Percentiles rank a stretch among this genome's conserved stretches.
Conservation (phyloP, 352 stramenopile genomes). For the Phytophthora cryptogea region DNA sequence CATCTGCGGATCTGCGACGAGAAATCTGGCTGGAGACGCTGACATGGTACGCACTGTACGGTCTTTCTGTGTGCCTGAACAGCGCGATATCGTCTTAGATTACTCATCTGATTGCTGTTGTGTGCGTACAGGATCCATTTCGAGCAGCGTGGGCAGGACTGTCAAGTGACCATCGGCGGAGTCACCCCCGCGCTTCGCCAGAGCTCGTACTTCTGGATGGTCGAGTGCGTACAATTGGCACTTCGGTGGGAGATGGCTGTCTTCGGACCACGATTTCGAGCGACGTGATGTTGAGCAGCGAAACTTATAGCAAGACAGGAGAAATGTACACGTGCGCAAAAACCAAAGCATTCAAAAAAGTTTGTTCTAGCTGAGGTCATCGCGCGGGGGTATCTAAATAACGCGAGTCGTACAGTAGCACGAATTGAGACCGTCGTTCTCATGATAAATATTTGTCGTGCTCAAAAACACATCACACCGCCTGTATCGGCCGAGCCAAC, state of each 20-base stretch:
- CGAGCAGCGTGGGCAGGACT: slow-evolving; percentile 40
- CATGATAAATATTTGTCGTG: too few relatives aligned
- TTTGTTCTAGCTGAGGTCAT: too few relatives aligned
- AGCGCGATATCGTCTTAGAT: too few relatives aligned
- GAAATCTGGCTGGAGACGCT: slow-evolving; percentile 35
- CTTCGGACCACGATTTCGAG: slow-evolving; percentile 37
- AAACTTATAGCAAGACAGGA: too few relatives aligned
- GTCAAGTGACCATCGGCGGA: slow-evolving; percentile 38
- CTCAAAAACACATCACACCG: too few relatives aligned
- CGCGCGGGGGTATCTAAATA: too few relatives aligned
- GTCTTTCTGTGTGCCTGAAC: neutral
- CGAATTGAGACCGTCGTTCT: too few relatives aligned
- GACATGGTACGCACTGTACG: slow-evolving; percentile 27
- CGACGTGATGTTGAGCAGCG: slow-evolving; percentile 1
- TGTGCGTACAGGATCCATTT: slow-evolving; percentile 31
- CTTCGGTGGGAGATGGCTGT: slow-evolving; percentile 48
- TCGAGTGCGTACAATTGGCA: slow-evolving; percentile 45
- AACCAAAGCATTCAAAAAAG: too few relatives aligned
- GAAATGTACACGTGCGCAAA: too few relatives aligned
- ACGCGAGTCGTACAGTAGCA: too few relatives aligned
- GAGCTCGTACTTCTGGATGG: slow-evolving; percentile 48
- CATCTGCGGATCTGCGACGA: slow-evolving; percentile 6
- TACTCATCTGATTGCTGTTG: slow-evolving; percentile 12
- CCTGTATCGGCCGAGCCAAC: slow-evolving; percentile 1
- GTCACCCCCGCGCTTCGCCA: slow-evolving; percentile 39